phyloP scores from a whole-genome alignment of 805 yeast genomes.

The Grigorovia yakushimaensis region DNA sequence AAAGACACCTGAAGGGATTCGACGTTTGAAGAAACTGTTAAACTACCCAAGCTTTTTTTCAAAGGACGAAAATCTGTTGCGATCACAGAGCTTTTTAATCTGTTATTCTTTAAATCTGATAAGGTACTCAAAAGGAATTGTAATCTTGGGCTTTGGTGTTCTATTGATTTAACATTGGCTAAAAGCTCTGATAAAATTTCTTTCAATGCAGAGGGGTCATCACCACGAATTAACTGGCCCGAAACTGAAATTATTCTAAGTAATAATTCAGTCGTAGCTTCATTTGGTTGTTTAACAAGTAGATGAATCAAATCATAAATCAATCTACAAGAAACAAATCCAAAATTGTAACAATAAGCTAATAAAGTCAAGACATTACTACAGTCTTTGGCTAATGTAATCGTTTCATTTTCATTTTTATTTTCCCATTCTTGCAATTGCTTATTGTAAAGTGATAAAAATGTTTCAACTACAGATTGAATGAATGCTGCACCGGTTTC shows the following conservation, averaged over 20 bases:
- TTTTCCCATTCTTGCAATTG: conserved; percentile 7
- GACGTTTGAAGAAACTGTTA: conserved; percentile 31
- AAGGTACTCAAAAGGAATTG: conserved; percentile 79
- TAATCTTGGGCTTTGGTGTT: conserved; percentile 59
- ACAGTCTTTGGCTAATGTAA: conserved; percentile 35
- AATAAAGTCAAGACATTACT: conserved; percentile 65
- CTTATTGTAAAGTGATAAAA: conserved; percentile 35
- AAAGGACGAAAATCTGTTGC: conserved; percentile 27
- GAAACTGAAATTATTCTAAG: conserved; percentile 61
- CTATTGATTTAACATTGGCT: conserved; percentile 22
- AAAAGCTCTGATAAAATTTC: conserved; percentile 47
- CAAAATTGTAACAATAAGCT: conserved; percentile 68
- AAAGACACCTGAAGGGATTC: conserved; percentile 76
- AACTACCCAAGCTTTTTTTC: conserved; percentile 42
- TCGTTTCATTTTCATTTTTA: conserved; percentile 7
- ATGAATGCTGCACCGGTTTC: conserved; percentile 84
- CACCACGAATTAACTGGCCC: conserved; percentile 80
- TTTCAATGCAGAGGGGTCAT: conserved; percentile 79
- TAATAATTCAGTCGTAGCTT: conserved; percentile 66
- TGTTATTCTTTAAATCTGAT: conserved; percentile 77
- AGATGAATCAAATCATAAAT: conserved; percentile 63
- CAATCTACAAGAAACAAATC: conserved; percentile 61
- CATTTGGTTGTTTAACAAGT: conserved; percentile 49
- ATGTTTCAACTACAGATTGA: conserved; percentile 68
- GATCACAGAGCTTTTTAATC: conserved; percentile 39